These are phyloP conservation scores for Pythium aristosporum DNA, from an alignment of 352 stramenopile genomes.

Conservation along the genomic window DNA sequence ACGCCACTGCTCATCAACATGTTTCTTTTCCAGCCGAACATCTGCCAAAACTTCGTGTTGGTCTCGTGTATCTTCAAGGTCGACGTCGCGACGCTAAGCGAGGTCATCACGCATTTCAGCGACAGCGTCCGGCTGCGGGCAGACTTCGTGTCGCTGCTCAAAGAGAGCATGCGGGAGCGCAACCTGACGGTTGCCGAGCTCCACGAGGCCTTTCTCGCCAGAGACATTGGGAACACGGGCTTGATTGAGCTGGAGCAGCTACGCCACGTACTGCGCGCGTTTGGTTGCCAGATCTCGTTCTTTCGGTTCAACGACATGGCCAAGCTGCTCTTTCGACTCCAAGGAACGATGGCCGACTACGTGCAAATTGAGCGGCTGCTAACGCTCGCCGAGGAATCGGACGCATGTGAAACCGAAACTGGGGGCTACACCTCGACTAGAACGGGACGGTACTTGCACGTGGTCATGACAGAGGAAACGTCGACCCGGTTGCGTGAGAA, in stretches of 20 bases:
- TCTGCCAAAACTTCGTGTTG: conserved; percentile 17
- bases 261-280: conserved; percentile 15
- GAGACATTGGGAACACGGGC: conserved; percentile 7
- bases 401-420: background rate
- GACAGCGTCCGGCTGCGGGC: conserved; percentile 22
- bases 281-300: conserved; percentile 27
- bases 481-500: background rate
- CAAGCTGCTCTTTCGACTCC: conserved; percentile 24
- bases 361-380: conserved; percentile 18
- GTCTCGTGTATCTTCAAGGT: conserved; percentile 24
- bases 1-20: conserved; percentile 26
- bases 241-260: conserved; percentile 24
- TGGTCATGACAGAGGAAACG: background rate
- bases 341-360: conserved; percentile 19
- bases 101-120: conserved; percentile 25
- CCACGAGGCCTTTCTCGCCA: conserved; percentile 8
- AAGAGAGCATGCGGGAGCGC: conserved; percentile 16
- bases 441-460: background rate
- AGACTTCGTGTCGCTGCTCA: conserved; percentile 24
- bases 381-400: conserved; percentile 11
- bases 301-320: conserved; percentile 31
- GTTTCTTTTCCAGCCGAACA: conserved; percentile 19
- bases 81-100: conserved; percentile 18
- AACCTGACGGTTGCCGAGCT: conserved; percentile 14
- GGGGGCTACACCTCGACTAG: background rate